Conservation (phyloP, 192 early-diverging fungal genomes). For the Umbelopsis isabellina region DNA sequence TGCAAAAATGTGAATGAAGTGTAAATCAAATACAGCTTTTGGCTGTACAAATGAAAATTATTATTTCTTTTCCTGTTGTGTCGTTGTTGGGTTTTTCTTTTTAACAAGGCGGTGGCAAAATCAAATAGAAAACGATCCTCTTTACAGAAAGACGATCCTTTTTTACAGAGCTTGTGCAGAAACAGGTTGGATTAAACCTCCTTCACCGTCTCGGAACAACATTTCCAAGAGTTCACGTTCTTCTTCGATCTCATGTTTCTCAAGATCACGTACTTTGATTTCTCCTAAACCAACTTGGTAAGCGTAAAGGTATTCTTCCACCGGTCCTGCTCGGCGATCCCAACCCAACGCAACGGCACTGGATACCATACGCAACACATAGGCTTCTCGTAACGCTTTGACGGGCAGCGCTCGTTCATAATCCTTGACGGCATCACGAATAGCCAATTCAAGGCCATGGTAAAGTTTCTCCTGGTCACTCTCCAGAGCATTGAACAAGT, state of each 20-base stretch:
- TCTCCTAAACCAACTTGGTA: constrained; percentile 38
- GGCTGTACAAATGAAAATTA: background rate
- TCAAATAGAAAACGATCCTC: too few species aligned
- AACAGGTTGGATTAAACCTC: background rate
- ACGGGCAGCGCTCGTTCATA: constrained; percentile 27
- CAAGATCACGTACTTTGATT: constrained; percentile 16
- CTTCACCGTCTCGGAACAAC: constrained; percentile 9
- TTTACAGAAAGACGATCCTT: background rate
- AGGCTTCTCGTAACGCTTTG: constrained; percentile 46
- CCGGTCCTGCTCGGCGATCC: constrained; percentile 53
- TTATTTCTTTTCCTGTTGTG: background rate
- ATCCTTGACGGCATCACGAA: constrained; percentile 42
- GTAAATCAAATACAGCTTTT: background rate
- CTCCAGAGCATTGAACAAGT: constrained; percentile 44
- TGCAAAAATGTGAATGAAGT: background rate
- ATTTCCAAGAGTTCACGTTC: constrained; percentile 5
- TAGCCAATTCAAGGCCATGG: constrained; percentile 38
- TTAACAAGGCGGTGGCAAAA: background rate
- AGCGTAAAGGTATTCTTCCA: constrained; percentile 47
- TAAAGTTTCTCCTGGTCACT: constrained; percentile 22
- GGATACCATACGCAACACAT: constrained; percentile 46
- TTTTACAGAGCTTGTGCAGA: background rate
- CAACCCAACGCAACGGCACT: constrained; percentile 53
- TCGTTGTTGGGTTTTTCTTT: background rate
- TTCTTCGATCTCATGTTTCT: constrained; percentile 10